These are phyloP conservation scores for Diaporthe vexans DNA, from an alignment of 2,329 filamentous ascomycete species.

Conservation along the genomic window DNA sequence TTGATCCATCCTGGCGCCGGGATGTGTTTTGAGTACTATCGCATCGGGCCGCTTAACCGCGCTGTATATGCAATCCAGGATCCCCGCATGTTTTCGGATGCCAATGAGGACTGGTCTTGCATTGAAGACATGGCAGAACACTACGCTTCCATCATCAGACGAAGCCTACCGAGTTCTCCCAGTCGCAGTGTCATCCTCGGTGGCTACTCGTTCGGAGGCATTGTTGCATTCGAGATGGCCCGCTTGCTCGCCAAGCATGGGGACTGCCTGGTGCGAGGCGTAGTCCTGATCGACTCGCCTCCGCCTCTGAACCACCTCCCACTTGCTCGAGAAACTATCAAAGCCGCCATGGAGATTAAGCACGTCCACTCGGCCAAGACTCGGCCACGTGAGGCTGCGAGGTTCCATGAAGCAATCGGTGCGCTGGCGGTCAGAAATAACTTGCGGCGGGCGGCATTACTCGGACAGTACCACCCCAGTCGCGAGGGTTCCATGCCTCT, in stretches of 20 bases:
- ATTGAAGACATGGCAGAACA: background rate
- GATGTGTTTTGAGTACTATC: conserved; percentile 10
- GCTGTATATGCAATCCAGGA: background rate
- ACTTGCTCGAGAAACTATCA: background rate
- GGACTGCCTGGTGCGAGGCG: background rate
- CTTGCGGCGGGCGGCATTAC: background rate
- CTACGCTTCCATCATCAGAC: background rate
- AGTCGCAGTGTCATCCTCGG: background rate
- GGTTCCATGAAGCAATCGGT: background rate
- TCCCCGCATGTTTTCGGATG: conserved; percentile 1
- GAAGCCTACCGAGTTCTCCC: background rate
- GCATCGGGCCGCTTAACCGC: background rate
- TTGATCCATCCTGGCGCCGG: conserved; percentile 3
- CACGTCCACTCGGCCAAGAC: background rate
- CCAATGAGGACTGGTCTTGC: background rate
- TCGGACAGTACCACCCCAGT: background rate
- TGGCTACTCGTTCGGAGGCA: background rate
- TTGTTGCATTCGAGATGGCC: conserved; percentile 22
- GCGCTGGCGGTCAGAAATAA: conserved; percentile 12
- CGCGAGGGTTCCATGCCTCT: background rate
- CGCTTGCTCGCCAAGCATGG: background rate
- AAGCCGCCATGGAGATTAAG: background rate
- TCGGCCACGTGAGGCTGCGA: background rate
- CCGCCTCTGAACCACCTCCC: background rate
- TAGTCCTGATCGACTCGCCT: conserved; percentile 15